Evolutionary conservation across 352 stramenopile species (phyloP).

Genomic region (Globisporangium parvum): DNA sequence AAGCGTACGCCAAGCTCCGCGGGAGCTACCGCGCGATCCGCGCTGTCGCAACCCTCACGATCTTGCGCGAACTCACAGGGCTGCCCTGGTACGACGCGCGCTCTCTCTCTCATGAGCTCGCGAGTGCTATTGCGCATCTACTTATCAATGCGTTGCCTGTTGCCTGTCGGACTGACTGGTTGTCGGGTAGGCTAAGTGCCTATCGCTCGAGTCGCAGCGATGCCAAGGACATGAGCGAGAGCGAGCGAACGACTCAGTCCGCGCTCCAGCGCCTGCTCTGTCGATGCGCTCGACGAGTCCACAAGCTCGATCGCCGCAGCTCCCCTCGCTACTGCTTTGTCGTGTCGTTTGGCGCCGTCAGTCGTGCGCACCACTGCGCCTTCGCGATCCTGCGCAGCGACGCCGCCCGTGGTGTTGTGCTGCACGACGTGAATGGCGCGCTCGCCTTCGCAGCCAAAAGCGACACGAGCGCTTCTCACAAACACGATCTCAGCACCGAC

Average conservation of each 20-base stretch:
- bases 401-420: neutral
- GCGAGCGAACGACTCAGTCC: neutral
- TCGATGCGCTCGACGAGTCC: neutral
- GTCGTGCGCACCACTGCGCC: slow-evolving; percentile 23
- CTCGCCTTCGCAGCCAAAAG: neutral
- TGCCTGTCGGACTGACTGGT: neutral
- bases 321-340: slow-evolving; percentile 8
- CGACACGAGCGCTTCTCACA: neutral
- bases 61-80: slow-evolving; percentile 42
- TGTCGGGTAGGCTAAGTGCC: neutral
- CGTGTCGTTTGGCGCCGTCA: slow-evolving; percentile 20
- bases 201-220: neutral
- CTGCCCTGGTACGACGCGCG: slow-evolving; percentile 27
- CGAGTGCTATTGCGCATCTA: neutral
- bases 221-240: neutral
- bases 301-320: neutral
- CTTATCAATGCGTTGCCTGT: neutral
- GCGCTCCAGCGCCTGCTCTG: slow-evolving; percentile 7
- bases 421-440: slow-evolving; percentile 2
- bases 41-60: slow-evolving; percentile 17
- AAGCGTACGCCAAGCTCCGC: slow-evolving; percentile 51
- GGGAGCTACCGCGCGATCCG: slow-evolving; percentile 29
- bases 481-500: neutral
- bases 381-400: slow-evolving; percentile 14
- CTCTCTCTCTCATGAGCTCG: neutral